Base-by-base conservation (phyloP, 805 yeast species). In the Teunomyces panamensis region DNA sequence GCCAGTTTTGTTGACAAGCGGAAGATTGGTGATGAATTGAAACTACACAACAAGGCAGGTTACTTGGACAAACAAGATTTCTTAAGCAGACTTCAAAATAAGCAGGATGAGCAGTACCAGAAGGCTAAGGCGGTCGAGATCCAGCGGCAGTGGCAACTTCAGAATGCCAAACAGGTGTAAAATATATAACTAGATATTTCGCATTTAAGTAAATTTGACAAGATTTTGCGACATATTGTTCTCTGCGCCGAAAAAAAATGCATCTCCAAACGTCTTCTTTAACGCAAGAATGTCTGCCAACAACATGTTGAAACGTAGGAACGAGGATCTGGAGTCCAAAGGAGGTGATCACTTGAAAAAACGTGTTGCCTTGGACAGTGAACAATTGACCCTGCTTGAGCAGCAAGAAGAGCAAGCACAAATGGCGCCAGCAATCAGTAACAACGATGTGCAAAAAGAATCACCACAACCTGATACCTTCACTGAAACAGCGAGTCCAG, bases 61-160 rank as follows among this genome's bases (percentile, higher is more conserved):
- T 94, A 84, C 67, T 70, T 94, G 59, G 96, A 89, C 52, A 89
- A 83, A 61, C 97, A 92, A 65, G 97, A 87, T 55, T 94, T 94
- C 78, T 73, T 94, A 59, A 75, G 78, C 42, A 75, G 95, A 52
- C 88, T 89, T 26, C 91, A 87, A 50, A 69, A 69, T 34, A 79
- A 80, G 49, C 65, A 78, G 46, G 86, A 84, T 58, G 60, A 64
- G 33, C 72, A 79, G 30, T 74, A 74, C 56, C 76, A 75, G 56
- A 70, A 72, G 41, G 77, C 75, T 2, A 61, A 62, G 43, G 72
- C 65, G 28, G 63, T 59, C 17, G 77, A 73, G 9, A 56, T 42
- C 14, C 50, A 44, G 17, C 28, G 52, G 20, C 52, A 49, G 33
- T 49, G 55, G 52, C 50, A 46, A 37, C 45, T 46, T 42, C 51